Evolutionary conservation across 1,284 basidiomycete genomes (phyloP).

Genomic region (Ganoderma leucocontextum): DNA sequence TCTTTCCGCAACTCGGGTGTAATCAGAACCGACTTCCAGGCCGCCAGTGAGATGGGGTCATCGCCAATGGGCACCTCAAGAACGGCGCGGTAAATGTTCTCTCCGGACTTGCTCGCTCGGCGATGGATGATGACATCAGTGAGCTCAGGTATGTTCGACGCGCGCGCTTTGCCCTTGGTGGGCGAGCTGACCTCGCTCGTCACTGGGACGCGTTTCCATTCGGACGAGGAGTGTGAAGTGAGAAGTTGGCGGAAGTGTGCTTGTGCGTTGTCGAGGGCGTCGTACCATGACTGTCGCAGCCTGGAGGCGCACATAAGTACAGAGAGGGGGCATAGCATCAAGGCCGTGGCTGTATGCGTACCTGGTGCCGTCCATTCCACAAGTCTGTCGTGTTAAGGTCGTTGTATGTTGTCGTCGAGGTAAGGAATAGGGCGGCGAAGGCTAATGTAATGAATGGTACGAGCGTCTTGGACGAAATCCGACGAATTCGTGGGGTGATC

Average conservation of each 20-base stretch:
- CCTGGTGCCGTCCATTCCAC: slow-evolving; percentile 52
- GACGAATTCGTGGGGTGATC: slow-evolving; percentile 28
- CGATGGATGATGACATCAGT: slow-evolving; percentile 77
- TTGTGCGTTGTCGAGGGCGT: slow-evolving; percentile 75
- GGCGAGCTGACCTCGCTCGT: slow-evolving; percentile 50
- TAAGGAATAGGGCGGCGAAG: slow-evolving; percentile 8
- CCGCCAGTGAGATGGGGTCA: slow-evolving; percentile 71
- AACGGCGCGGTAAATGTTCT: slow-evolving; percentile 84
- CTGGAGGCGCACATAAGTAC: slow-evolving; percentile 45
- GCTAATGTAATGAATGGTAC: slow-evolving; percentile 18
- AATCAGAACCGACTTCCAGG: slow-evolving; percentile 84
- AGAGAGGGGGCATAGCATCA: neutral
- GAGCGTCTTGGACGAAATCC: slow-evolving; percentile 22
- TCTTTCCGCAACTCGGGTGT: slow-evolving; percentile 88
- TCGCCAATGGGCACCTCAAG: slow-evolving; percentile 79
- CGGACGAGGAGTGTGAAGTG: slow-evolving; percentile 63
- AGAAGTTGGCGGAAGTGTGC: slow-evolving; percentile 74
- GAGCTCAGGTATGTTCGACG: slow-evolving; percentile 61
- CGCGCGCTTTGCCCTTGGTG: slow-evolving; percentile 68
- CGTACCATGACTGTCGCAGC: slow-evolving; percentile 78
- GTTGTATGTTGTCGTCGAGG: slow-evolving; percentile 20
- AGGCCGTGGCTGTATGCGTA: slow-evolving; percentile 26
- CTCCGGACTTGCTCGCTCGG: slow-evolving; percentile 67
- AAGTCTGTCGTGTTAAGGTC: slow-evolving; percentile 16
- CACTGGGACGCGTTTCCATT: slow-evolving; percentile 76